Evolutionary conservation across 2,329 filamentous ascomycete genomes (phyloP), one percentile per base, ranked within the genome.

Genomic region (Paecilomyces niveus): DNA sequence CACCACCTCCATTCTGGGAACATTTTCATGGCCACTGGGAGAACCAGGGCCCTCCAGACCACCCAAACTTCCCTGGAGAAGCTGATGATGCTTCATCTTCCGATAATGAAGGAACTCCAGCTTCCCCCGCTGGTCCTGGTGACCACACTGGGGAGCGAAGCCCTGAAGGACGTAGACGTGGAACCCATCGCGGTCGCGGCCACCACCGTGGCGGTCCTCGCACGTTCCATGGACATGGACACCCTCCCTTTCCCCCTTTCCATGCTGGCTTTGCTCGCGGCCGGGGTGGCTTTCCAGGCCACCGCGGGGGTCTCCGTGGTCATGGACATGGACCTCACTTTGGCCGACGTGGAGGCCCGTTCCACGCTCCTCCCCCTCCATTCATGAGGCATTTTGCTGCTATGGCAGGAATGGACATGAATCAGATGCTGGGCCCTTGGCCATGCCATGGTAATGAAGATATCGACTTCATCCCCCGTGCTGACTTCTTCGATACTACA

Each of bases 401-500:
- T 32, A 65, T 67, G 22, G 64, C 73, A 53, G 72, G 70, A 10
- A 59, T 72, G 21, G 67, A 69, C 49, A 57, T 70, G 33, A 57
- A 62, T 51, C 55, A 61, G 24, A 61, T 60, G 54, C 54, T 60
- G 57, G 51, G 61, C 62, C 53, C 58, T 64, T 52, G 54, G 57
- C 53, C 60, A 6, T 56, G 53, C 50, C 35, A 39, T n/a, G 35
- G 24, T 55, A 45, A 60, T 11, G 63, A 66, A 4, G 67, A 69
- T 2, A 62, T 67, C 18, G 74, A 76, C 62, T 78, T 77, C 59
- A 65, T 68, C 11, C 75, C 74, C 22, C 63, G 64, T 13, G 70
- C 69, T 32, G 90, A 95, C 70, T 76, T 92, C 63, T 94, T 93
- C 78, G 83, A 88, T 70, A 88, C 86, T 4, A 74, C 84, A 6